Base-by-base conservation (phyloP, 2,329 filamentous ascomycete genomes). In the Fusarium miscanthi region DNA sequence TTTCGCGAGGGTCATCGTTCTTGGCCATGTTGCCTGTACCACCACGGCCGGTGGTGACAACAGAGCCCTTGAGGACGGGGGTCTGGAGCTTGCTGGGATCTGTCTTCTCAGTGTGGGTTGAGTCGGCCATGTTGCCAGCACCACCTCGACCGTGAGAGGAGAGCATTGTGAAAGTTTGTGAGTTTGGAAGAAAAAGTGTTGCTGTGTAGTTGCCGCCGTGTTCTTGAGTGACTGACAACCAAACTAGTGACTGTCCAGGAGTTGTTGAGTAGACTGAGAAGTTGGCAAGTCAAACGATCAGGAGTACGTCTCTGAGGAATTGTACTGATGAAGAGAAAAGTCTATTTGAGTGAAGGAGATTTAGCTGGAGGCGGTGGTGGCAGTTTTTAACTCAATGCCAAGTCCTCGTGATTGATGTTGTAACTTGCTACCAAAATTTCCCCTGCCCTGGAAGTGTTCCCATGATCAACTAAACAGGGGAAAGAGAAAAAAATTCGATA, bases 1-100 rank as follows among this genome's bases (percentile, higher is more conserved):
- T 94, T 79, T 93, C 90, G 45, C 86, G 83, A 7, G 91, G 90
- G 76, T 96, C 92, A 70, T 89, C 90, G 79, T 92, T 91, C 74
- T 84, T 85, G 52, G 92, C 90, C 92, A 97, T 97, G 85, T 97
- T 97, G 67, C 94, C 94, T 8, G 89, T 91, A 69, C 95, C 95
- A 62, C 95, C 95, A 57, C 95, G 93, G 63, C 95, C 95, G 6
- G 95, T 98, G 25, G 95, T 97, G 79, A 95, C 94, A 73, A 93
- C 86, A n/a, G 92, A 84, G 51, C 89, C 89, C 84, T 97, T 97
- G 79, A 98, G 89, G 17, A 90, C 92, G 2, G 95, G 95, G 3
- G 94, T 97, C 77, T 91, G 85, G 71, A 97, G 89, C 78, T 95
- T 93, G 64, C 88, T 83, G 48, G 89, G 83, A 35, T 85, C 82